Evolutionary conservation across 331 rosid species (phyloP).

Genomic region (Rhamnella rubrinervis): DNA sequence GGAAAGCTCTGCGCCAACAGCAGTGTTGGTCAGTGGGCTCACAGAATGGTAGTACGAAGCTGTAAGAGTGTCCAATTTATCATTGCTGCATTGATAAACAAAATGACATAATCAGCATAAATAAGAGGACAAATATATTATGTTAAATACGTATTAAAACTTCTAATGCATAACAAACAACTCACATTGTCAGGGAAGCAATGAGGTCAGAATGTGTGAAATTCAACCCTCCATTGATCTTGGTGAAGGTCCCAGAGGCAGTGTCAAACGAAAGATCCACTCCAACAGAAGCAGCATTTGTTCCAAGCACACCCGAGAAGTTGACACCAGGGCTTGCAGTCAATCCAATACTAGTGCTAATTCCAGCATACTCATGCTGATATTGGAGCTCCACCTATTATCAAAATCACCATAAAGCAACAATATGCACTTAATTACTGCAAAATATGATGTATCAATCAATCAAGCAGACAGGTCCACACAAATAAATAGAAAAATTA

Average conservation of each 20-base stretch:
- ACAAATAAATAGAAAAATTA: not conserved
- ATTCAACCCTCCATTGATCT: conserved; percentile 78
- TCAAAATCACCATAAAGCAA: conserved; percentile 5
- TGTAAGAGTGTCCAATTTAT: conserved; percentile 68
- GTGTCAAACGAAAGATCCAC: conserved; percentile 85
- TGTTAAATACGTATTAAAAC: not conserved
- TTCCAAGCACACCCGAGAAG: conserved; percentile 91
- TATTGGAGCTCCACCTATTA: conserved; percentile 87
- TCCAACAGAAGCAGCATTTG: conserved; percentile 59
- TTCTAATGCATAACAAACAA: not conserved
- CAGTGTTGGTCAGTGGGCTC: conserved; percentile 80
- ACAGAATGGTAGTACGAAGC: conserved; percentile 82
- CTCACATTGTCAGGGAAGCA: conserved; percentile 88
- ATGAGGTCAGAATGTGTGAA: conserved; percentile 68
- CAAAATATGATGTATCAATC: not conserved
- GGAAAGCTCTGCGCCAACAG: conserved; percentile 84
- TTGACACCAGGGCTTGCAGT: conserved; percentile 82
- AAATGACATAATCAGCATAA: conserved; percentile 10
- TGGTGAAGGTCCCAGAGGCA: conserved; percentile 73
- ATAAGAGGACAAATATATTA: no score
- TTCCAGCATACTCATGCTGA: conserved; percentile 88
- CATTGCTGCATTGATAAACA: conserved; percentile 52
- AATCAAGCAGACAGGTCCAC: not conserved
- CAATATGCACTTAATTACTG: not conserved
- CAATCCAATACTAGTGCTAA: conserved; percentile 84